Evolutionary conservation across 208 protist genomes (phyloP), one percentile per base, ranked within the genome.

Genomic region (Leishmania braziliensis): DNA sequence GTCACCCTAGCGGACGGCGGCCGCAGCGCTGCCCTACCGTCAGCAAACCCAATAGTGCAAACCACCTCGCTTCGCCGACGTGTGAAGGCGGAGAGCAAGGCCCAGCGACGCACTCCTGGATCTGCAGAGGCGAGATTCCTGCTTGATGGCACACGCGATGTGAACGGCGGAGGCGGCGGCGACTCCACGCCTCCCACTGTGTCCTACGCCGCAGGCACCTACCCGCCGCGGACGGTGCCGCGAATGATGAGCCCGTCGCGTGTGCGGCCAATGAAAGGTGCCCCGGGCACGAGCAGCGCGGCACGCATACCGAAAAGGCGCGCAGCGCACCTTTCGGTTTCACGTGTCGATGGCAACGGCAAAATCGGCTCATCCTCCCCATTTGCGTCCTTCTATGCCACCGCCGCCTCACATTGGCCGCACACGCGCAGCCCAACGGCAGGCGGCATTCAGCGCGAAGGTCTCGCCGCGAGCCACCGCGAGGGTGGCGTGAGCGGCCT

Each of bases 181-280:
- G 43, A 14, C 53, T 39, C 23, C 26, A 50, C 58, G 18, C 33
- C 72, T 6, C 68, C 51, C 20, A 84, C 76, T 23, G 54, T 56
- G 8, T 85, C 84, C 69, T 84, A 79, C 66, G 80, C 76, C 18
- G 26, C 80, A 9, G 84, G 77, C 33, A 80, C 76, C 53, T 83
- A 83, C 79, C 78, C 84, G 0, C 73, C 81, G 33, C 84, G 75
- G 9, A 73, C 78, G 9, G 74, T 70, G 63, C 77, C 77, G 60
- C 76, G 77, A 9, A 85, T 36, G 9, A 29, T 78, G 54, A 80
- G 77, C 14, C 43, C 77, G 23, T 78, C 58, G 10, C 72, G 51
- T 18, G 26, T 46, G n/a, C 53, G 29, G 26, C 29, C 6, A 46
- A 33, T 1, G 10, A 54, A 3, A 54, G 6, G 48, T 4, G 14